Evolutionary conservation across 441 rosid genomes (phyloP), one percentile per base, ranked within the genome.

Genomic region (Codiaeum variegatum): DNA sequence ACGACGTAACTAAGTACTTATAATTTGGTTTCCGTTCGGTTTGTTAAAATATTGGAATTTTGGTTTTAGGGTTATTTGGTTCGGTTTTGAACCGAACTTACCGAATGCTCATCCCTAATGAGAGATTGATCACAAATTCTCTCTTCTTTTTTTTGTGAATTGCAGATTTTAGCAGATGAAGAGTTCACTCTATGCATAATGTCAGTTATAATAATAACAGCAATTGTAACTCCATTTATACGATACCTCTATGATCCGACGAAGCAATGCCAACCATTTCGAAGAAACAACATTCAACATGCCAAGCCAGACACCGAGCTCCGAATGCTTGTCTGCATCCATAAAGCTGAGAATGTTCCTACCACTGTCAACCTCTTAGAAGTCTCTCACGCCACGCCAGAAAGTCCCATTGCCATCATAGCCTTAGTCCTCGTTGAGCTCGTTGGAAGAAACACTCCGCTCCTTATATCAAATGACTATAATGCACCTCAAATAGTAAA

Each of bases 361-460:
- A 76, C 84, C 3, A 56, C 86, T 62, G 75, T 83, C 5, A 84
- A 88, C 71, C 80, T 90, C 28, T 69, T 90, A 3, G 90, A 88
- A 74, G 73, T 79, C 46, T 80, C 90, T 38, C 29, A 79, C 40
- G 86, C 84, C 2, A 75, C 74, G 5, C 24, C 73, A 28, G 80
- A 79, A 19, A 86, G 82, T 67, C 82, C 86, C 0, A 32, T 91
- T 19, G 51, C 84, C 0, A 75, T 84, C 78, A 75, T 76, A 36
- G 81, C 79, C 0, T 16, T 88, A 64, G 73, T 77, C 63, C 82
- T 91, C 2, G 76, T 85, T 3, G 88, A 87, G 73, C 90, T 87
- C n/a, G 79, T 72, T 15, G 93, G 92, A 36, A 76, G 90, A 66
- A 69, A 85, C 70, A 72, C 83, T n/a, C 79, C 93, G 4, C 24